A percentile compares a stretch with the other conserved stretches of the same genome.
Conservation (phyloP, 805 yeast species). For the Cyberlindnera mycetangii region DNA sequence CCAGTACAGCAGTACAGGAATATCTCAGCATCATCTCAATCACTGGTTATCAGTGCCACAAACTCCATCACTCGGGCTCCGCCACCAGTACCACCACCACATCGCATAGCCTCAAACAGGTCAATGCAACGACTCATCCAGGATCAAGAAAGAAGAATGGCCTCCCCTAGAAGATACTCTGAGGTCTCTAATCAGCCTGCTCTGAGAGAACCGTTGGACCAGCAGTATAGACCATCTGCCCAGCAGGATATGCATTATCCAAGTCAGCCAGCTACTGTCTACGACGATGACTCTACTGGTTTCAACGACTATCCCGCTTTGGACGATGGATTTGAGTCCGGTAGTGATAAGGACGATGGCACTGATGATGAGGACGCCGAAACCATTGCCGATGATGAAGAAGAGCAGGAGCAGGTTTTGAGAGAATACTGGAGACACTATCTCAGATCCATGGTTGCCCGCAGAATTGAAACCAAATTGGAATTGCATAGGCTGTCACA, state of each 20-base stretch:
- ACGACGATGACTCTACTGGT: conserved; percentile 12
- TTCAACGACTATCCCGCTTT: neutral
- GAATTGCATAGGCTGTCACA: conserved; percentile 16
- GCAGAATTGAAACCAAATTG: conserved; percentile 26
- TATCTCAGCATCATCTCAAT: neutral
- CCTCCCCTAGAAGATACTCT: neutral
- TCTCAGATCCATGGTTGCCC: conserved; percentile 20
- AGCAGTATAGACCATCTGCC: conserved; percentile 3
- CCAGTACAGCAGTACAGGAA: conserved; percentile 7
- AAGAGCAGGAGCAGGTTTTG: conserved; percentile 9
- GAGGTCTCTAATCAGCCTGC: neutral
- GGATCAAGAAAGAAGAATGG: conserved; percentile 5
- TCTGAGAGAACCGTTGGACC: conserved; percentile 14
- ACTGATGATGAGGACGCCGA: conserved; percentile 9
- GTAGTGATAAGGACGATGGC: conserved; percentile 1
- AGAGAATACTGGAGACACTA: conserved; percentile 18
- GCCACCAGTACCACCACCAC: conserved; percentile 28
- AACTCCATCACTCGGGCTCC: conserved; percentile 8
- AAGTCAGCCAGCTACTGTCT: conserved; percentile 9
- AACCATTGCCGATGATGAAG: conserved; percentile 9
- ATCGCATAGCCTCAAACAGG: conserved; percentile 21
- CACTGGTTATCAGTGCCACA: neutral
- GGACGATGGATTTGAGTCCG: neutral
- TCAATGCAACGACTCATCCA: conserved; percentile 17
- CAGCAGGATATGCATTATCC: conserved; percentile 7